Evolutionary conservation across 1,284 basidiomycete genomes (phyloP).

Genomic region (Sphaerobolus stellatus): DNA sequence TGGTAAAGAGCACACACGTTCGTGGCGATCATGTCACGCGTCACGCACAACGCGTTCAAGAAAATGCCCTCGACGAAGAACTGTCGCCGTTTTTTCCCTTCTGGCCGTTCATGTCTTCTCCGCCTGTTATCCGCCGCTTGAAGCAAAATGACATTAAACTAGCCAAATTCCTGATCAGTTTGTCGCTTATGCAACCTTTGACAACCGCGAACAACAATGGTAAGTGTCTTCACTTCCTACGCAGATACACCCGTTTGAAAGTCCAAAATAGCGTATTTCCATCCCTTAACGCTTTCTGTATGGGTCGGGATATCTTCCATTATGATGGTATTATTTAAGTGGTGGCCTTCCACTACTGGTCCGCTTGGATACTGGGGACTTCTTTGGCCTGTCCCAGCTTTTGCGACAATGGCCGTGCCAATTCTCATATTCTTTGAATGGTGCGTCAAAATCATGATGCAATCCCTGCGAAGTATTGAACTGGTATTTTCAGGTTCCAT

Average conservation of each 20-base stretch:
- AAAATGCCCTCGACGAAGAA: no score
- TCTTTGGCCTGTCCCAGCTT: slow-evolving; percentile 61
- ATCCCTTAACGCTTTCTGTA: slow-evolving; percentile 56
- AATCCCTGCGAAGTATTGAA: no score
- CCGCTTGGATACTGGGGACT: slow-evolving; percentile 47
- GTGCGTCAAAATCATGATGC: slow-evolving; percentile 37
- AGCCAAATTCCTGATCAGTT: slow-evolving; percentile 65
- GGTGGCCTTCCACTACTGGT: slow-evolving; percentile 53
- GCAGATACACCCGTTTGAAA: neutral
- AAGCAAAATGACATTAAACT: slow-evolving; percentile 51
- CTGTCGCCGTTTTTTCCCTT: neutral
- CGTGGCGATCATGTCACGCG: no score
- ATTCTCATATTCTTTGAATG: slow-evolving; percentile 71
- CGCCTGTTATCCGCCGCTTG: slow-evolving; percentile 57
- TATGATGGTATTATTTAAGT: slow-evolving; percentile 59
- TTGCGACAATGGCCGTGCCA: slow-evolving; percentile 62
- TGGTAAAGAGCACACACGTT: no score
- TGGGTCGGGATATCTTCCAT: slow-evolving; percentile 61
- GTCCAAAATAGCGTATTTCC: slow-evolving; percentile 48
- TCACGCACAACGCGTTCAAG: no score
- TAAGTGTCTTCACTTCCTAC: slow-evolving; percentile 29
- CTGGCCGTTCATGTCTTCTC: slow-evolving; percentile 20
- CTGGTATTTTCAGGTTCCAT: slow-evolving; percentile 62
- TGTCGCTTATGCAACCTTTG: slow-evolving; percentile 68
- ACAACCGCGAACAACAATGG: slow-evolving; percentile 67